Base-by-base conservation (phyloP, 257 asterid genomes). In the Asclepias syriaca region DNA sequence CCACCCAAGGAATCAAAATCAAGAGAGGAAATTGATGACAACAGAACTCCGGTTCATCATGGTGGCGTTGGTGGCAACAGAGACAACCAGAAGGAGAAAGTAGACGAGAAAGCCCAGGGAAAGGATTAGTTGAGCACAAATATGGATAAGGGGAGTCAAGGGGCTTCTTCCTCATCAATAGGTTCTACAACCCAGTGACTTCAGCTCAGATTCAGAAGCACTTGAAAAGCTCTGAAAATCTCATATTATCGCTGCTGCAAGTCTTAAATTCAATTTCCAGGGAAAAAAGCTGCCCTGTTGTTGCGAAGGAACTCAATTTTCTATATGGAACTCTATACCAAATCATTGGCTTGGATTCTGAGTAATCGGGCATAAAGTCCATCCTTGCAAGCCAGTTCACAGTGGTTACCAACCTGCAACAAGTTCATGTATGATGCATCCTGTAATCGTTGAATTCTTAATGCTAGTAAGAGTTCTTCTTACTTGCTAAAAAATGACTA, bases 361-460 rank as follows among this genome's bases (percentile, higher is more conserved):
- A 80, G 84, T 77, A 94, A 79, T 72, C 96, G 92, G 46, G 98
- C 91, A 61, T 91, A 94, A 66, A 89, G 74, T 22, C 99, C 99
- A 49, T 86, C 96, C 46, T 80, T 86, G 79, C 48, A 72, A 45
- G 87, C 66, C 53, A 94, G 95, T 77, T 91, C 98, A 1, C 69
- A 32, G 80, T 91, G 98, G 84, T 66, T 79, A 54, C 99, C 99
- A 82, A 82, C 86, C 99, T 94, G 87, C 75, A 82, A 60, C 45
- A 60, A 73, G 27, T 54, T 54, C 27, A 54, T 54, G 58, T 54
- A 54, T 53, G 57, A 53, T 16, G 19, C 57, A 53, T 54, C 59
- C 24, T 54, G 59, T n/a, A 54, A 54, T 19, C 3, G 11, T 18
- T 54, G 27, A 54, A 54, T 19, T 19, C 27, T 54, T n/a, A 21